Evolutionary conservation across 306 rosid species (phyloP), one percentile per base, ranked within the genome.

Genomic region (Lagenaria siceraria): DNA sequence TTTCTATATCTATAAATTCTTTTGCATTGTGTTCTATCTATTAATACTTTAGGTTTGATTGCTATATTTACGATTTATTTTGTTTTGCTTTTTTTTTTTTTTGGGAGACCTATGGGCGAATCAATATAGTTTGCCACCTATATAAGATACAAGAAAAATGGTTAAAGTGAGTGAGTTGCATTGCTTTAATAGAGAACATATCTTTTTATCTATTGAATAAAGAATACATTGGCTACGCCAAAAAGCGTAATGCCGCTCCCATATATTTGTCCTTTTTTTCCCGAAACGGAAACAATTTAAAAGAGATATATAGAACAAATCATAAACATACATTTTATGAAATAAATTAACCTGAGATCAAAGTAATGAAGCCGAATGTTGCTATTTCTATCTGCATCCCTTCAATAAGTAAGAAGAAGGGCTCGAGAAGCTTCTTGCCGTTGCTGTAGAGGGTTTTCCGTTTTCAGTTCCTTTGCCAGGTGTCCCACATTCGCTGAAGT

Each of bases 401-500:
- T 90, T 90, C 87, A 96, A 84, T 86, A 96, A 83, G 84, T 92
- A 81, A 1, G 96, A 83, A 46, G 97, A 86, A 36, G 98, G 91
- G 54, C 97, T 92, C 19, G 92, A 84, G 59, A 87, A 74, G 86
- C 77, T 81, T 33, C 78, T 42, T 15, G 22, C 81, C 53, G 68
- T 78, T 40, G 53, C 81, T 49, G 71, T 78, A 4, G 89, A 82
- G 18, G 92, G 78, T 83, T 87, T 96, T 46, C 85, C 83, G 17
- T 73, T 76, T 10, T 89, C 96, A 7, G 56, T 65, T 72, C 80
- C 92, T 82, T 86, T 89, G 48, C 82, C 89, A 2, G 98, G 98
- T 29, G 94, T 82, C 77, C 83, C 99, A 59, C 99, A 96, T 83
- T 92, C 99, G 35, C 98, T 92, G 18, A 96, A 96, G 86, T 96